Base-by-base conservation (phyloP, 306 rosid genomes). In the Luffa acutangula region DNA sequence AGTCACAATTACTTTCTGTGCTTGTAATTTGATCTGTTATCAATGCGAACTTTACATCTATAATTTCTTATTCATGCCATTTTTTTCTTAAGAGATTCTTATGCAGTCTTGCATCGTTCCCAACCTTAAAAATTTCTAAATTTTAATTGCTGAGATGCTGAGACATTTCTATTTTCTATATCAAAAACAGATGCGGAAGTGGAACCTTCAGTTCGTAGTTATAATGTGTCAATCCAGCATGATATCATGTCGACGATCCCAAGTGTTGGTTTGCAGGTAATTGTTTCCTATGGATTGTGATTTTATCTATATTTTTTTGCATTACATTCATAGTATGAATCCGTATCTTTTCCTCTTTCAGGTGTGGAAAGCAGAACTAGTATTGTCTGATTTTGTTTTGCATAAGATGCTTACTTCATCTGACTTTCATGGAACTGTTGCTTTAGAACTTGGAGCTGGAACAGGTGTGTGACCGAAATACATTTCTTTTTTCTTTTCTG, bases 381-480 rank as follows among this genome's bases (percentile, higher is more conserved):
- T 85, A 10, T 83, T 95, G 65, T 83, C 95, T 79, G 98, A 94
- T 92, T 92, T 94, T 83, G 77, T 91, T 43, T 85, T 92, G 87
- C 91, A 89, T 82, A 91, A 84, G 83, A 81, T 87, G 81, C 64
- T 76, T 42, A 86, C 85, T 71, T 89, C 97, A 39, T 84, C 95
- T 51, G 89, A 94, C 54, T 86, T 91, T 79, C 79, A 85, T 58
- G 92, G 95, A 76, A 84, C 82, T 37, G 77, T 80, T 14, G 90
- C 93, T 14, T 64, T 94, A 78, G 97, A 94, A 75, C 92, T 94
- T 82, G 98, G 97, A 45, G 98, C 95, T 45, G 97, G 97, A 85
- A 92, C 97, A 80, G 95, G 97, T 91, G 75, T 57, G 74, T 37
- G 34, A 54, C 46, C 37, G 5, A 14, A 53, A n/a, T 75, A 53